Evolutionary conservation across 805 yeast species (phyloP).

Genomic region (Candida maltosa): DNA sequence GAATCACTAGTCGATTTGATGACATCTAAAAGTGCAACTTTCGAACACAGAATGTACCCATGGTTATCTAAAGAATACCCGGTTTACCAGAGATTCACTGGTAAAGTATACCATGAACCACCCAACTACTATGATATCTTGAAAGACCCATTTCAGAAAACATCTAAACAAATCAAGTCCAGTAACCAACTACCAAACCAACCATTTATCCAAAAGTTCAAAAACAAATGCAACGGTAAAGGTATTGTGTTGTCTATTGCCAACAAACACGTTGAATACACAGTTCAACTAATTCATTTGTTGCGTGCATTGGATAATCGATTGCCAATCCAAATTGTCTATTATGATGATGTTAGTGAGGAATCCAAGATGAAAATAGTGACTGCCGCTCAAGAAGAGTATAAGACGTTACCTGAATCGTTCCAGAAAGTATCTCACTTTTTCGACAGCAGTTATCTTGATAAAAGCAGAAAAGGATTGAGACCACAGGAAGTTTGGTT

Average conservation of each 20-base stretch:
- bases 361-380: slow-evolving; percentile 22
- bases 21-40: slow-evolving; percentile 10
- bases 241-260: slow-evolving; percentile 32
- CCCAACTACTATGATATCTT: slow-evolving; percentile 17
- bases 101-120: slow-evolving; percentile 19
- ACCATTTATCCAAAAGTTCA: slow-evolving; percentile 4
- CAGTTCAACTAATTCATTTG: slow-evolving; percentile 26
- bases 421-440: slow-evolving; percentile 16
- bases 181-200: neutral
- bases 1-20: slow-evolving; percentile 1
- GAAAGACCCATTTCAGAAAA: slow-evolving; percentile 1
- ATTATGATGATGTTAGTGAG: slow-evolving; percentile 24
- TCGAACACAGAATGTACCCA: slow-evolving; percentile 38
- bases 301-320: slow-evolving; percentile 32
- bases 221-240: slow-evolving; percentile 21
- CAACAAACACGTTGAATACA: slow-evolving; percentile 25
- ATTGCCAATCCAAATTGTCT: slow-evolving; percentile 34
- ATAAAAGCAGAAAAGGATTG: slow-evolving; percentile 16
- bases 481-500: slow-evolving; percentile 37
- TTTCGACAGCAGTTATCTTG: slow-evolving; percentile 15
- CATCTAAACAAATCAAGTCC: neutral
- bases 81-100: slow-evolving; percentile 39
- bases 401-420: slow-evolving; percentile 20
- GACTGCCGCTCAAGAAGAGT: slow-evolving; percentile 22
- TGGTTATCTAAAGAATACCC: slow-evolving; percentile 40